Evolutionary conservation across 2,329 filamentous ascomycete species (phyloP).

Genomic region (Bipolaris bicolor): DNA sequence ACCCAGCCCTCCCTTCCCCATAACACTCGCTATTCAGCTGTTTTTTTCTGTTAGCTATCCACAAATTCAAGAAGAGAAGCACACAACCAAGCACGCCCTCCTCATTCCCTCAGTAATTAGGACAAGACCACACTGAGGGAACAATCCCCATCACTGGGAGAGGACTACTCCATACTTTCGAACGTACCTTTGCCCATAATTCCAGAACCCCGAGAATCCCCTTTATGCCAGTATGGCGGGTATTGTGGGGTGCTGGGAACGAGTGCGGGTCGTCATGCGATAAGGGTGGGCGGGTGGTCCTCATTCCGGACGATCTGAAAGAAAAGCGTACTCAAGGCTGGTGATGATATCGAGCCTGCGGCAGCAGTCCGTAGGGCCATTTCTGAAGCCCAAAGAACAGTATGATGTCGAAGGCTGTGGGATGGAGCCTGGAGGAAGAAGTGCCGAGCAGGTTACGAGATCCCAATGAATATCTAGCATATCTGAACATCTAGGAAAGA

Average conservation of each 20-base stretch:
- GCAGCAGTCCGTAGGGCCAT: too few species aligned
- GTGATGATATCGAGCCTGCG: neutral
- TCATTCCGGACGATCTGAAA: neutral
- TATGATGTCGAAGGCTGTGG: too few species aligned
- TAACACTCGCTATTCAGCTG: neutral
- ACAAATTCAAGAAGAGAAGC: neutral
- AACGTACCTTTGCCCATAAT: neutral
- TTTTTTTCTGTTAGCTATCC: neutral
- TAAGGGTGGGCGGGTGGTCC: neutral
- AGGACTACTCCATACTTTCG: neutral
- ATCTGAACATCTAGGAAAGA: too few species aligned
- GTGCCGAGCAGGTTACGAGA: too few species aligned
- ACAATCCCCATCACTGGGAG: neutral
- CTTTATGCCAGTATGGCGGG: neutral
- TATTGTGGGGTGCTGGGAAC: neutral
- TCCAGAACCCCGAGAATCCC: neutral
- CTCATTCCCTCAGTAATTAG: too few species aligned
- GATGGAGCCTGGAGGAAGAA: too few species aligned
- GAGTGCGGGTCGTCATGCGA: neutral
- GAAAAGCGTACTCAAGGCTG: neutral
- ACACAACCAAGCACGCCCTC: too few species aligned
- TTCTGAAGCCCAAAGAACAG: too few species aligned
- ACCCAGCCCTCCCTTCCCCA: too few species aligned
- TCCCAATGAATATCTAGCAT: too few species aligned
- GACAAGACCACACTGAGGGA: too few species aligned